A percentile compares a stretch with the other conserved stretches of the same genome.
These are phyloP conservation scores for Cladobotryum mycophilum DNA, from an alignment of 2,329 filamentous ascomycete species.

Conservation along the genomic window DNA sequence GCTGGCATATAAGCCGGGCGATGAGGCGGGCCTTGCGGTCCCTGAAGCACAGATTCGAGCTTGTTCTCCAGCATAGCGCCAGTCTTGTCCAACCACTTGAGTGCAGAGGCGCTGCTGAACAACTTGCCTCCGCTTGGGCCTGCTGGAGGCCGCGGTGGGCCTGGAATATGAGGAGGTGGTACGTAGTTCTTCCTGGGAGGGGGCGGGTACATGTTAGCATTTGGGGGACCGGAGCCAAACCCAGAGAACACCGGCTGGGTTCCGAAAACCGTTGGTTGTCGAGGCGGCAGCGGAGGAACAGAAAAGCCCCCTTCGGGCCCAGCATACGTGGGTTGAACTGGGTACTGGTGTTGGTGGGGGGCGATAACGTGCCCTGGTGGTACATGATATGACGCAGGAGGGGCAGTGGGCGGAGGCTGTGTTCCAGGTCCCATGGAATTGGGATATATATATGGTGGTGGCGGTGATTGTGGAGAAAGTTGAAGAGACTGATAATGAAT, in stretches of 20 bases:
- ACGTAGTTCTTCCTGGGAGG: slow-evolving; percentile 27
- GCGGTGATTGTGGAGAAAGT: slow-evolving; percentile 9
- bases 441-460: slow-evolving; percentile 6
- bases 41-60: slow-evolving; percentile 25
- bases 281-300: slow-evolving; percentile 22
- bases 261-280: slow-evolving; percentile 20
- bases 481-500: slow-evolving; percentile 3
- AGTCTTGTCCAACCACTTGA: slow-evolving; percentile 31
- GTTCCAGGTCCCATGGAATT: slow-evolving; percentile 2
- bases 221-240: slow-evolving; percentile 18
- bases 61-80: slow-evolving; percentile 29
- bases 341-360: slow-evolving; percentile 9
- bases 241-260: slow-evolving; percentile 14
- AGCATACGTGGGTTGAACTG: slow-evolving; percentile 11
- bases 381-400: slow-evolving; percentile 5
- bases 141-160: slow-evolving; percentile 15
- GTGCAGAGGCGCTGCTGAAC: slow-evolving; percentile 28
- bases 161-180: slow-evolving; percentile 15
- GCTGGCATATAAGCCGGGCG: slow-evolving; percentile 8
- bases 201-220: slow-evolving; percentile 23
- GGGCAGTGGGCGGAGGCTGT: slow-evolving; percentile 7
- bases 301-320: background rate
- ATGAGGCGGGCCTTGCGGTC: slow-evolving; percentile 10
- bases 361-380: slow-evolving; percentile 2
- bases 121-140: slow-evolving; percentile 17